Base-by-base conservation (phyloP, 1,284 basidiomycete species). In the Trametes sp. region DNA sequence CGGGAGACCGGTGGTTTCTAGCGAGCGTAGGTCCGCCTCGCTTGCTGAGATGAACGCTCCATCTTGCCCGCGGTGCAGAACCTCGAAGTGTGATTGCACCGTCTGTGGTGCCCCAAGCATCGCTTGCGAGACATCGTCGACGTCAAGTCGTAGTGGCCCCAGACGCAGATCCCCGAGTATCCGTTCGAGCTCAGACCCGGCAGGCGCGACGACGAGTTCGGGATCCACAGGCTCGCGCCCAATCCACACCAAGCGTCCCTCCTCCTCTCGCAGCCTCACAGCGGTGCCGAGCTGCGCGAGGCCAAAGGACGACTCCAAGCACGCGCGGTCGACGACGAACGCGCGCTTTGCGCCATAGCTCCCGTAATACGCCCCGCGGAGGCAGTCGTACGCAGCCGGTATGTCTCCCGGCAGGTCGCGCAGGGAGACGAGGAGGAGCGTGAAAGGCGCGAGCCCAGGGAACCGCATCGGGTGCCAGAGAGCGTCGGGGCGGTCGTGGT, bases 1-100 rank as follows among this genome's bases (percentile, higher is more conserved):
- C 2, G 88, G 88, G 33, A 91, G 78, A 10, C 8, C 7, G 5
- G 42, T 5, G 31, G 56, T 50, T n/a, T n/a, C n/a, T 33, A 62
- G 49, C 1, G 33, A 9, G 24, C 44, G 54, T 4, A 62, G 33
- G 19, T n/a, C 50, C 26, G 26, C n/a, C 23, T 54, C 28, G 50
- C 21, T 54, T 8, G 26, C 41, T 7, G 60, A 36, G 49, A 62
- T 54, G 24, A 62, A 35, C 28, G 60, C 60, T 11, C 55, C 54
- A 28, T 56, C 44, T 1, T 57, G 60, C 26, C 35, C 26, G 33
- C 31, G 55, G 26, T 57, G 51, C 19, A 62, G 33, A 19, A 62
- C 54, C 2, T 55, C 14, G 38, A 55, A 23, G 19, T 54, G 26
- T 1, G 23, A 13, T 2, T 7, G 10, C 21, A 26, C 26, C 21